Evolutionary conservation across 768 basidiomycete genomes (phyloP), one percentile per base, ranked within the genome.

Genomic region (Serendipita sp.): DNA sequence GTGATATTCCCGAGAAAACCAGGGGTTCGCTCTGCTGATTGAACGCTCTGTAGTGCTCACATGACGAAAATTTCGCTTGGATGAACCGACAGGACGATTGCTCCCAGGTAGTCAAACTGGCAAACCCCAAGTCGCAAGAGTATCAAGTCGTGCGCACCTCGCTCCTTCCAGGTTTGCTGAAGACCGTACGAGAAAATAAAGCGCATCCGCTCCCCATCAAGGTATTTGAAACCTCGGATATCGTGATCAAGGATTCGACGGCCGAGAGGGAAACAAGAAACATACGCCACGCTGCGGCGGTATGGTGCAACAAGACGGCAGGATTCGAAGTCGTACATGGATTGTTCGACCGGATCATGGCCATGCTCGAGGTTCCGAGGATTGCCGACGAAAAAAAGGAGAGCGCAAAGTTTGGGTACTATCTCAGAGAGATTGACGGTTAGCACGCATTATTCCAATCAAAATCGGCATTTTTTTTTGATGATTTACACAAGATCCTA

Each of bases 121-220:
- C 89, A 65, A 99, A 99, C 75, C 96, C 96, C 0, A 97, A 96
- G 77, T 92, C 96, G 28, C 81, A 92, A 68, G 96, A 98, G 74
- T 98, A 96, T 76, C 96, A 99, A 76, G 88, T 98, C 65, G 92
- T 98, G 48, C 89, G 96, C 67, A 97, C 96, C 1, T 92, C 94
- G 32, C 85, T 99, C 64, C 78, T 99, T 4, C 94, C 95, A 13
- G 96, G 96, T 62, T 83, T 99, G 51, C 84, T 99, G 70, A 99
- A 99, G 77, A 96, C 94, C 16, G 79, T 96, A 51, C 87, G 96
- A 69, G 96, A 99, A 77, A 99, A 99, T 77, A 85, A 89, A 63
- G 90, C 90, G 67, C 92, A 96, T 68, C 73, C 95, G 0, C 79
- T 99, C 13, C 96, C 96, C 2, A 83, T 98, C 73, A 88, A 85